Percentiles rank a stretch among this genome's conserved stretches.
phyloP scores from a whole-genome alignment of 306 rosid genomes.

The Sindora glabra region DNA sequence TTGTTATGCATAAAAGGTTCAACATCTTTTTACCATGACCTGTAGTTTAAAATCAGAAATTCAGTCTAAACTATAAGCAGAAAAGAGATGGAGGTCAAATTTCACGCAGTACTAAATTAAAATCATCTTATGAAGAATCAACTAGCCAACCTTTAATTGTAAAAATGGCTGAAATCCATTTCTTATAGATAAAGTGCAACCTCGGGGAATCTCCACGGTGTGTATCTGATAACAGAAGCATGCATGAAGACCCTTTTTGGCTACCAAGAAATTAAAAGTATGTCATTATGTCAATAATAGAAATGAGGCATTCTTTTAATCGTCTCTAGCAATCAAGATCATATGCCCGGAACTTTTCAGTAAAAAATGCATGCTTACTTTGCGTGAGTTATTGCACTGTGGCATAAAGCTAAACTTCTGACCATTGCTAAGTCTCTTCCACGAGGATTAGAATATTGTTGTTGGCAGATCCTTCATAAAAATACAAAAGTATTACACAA shows the following conservation, averaged over 20 bases:
- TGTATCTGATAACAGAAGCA: constrained; percentile 73
- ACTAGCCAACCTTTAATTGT: constrained; percentile 78
- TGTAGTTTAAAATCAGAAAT: neutral
- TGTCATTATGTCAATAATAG: neutral
- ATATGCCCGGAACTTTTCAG: neutral
- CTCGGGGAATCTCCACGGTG: constrained; percentile 74
- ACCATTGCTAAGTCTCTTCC: constrained; percentile 88
- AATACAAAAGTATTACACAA: neutral
- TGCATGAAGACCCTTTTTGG: constrained; percentile 59
- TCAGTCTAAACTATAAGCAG: neutral
- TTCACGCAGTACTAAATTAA: too few species aligned
- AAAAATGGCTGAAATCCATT: constrained; percentile 72
- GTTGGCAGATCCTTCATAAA: constrained; percentile 60
- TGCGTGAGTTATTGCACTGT: constrained; percentile 59
- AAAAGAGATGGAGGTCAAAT: neutral
- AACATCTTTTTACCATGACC: neutral
- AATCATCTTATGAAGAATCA: neutral
- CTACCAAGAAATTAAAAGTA: constrained; percentile 22
- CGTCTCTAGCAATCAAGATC: neutral
- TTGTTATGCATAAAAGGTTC: neutral
- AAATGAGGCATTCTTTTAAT: too few species aligned
- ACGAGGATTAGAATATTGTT: constrained; percentile 51
- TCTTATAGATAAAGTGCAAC: constrained; percentile 78
- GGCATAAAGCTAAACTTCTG: constrained; percentile 75
- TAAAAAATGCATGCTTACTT: constrained; percentile 41